Percentiles rank a stretch among this genome's conserved stretches.
Evolutionary conservation across 1,139 yeast species (phyloP).

Genomic region (Candida tetrigidarum): DNA sequence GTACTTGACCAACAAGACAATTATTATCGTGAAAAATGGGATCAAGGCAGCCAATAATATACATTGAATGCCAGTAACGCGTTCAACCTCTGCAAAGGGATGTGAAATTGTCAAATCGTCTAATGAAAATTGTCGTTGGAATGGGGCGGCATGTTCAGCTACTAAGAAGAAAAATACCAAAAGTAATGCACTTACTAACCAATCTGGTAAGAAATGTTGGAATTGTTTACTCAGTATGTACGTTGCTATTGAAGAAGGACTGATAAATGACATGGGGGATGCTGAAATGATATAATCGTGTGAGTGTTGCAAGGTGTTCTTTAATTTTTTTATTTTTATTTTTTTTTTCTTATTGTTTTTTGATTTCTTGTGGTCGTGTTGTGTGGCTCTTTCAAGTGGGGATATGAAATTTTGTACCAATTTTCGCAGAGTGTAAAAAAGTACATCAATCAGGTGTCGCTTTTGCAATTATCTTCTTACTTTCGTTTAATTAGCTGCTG

Average conservation of each 20-base stretch:
- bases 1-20: slow-evolving; percentile 13
- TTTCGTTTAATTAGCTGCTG: too few relatives aligned
- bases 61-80: slow-evolving; percentile 32
- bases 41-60: slow-evolving; percentile 23
- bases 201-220: slow-evolving; percentile 29
- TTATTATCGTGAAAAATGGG: slow-evolving; percentile 20
- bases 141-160: slow-evolving; percentile 41
- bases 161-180: slow-evolving; percentile 34
- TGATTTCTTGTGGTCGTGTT: too few relatives aligned
- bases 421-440: too few relatives aligned
- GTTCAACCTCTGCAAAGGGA: slow-evolving; percentile 45
- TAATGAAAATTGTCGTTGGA: slow-evolving; percentile 35
- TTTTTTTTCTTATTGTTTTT: too few relatives aligned
- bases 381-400: too few relatives aligned
- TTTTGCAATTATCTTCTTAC: too few relatives aligned
- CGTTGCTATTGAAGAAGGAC: slow-evolving; percentile 11
- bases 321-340: too few relatives aligned
- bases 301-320: too few relatives aligned
- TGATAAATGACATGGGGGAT: slow-evolving; percentile 11
- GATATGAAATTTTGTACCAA: too few relatives aligned
- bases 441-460: too few relatives aligned
- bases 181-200: slow-evolving; percentile 31
- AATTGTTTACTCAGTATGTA: slow-evolving; percentile 17
- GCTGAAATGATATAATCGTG: too few relatives aligned
- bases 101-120: slow-evolving; percentile 41